Base-by-base conservation (phyloP, 495 filamentous ascomycete genomes). In the Aspergillus steynii region DNA sequence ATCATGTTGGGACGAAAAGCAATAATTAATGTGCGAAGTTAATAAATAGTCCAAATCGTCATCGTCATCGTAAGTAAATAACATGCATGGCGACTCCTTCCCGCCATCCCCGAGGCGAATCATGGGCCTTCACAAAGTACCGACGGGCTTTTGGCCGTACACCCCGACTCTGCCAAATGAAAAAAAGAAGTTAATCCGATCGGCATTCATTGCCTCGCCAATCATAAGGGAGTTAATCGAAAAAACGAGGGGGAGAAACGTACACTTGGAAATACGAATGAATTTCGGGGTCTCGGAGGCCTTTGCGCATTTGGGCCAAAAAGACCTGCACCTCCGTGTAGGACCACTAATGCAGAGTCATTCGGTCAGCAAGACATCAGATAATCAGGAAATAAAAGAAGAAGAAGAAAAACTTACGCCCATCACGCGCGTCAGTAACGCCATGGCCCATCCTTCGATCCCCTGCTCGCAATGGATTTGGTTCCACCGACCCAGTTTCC, bases 401-500 rank as follows among this genome's bases (percentile, higher is more conserved):
- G 15, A 53, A 10, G 34, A 46, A 60, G 48, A 32, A 25, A 25
- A 49, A 65, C 73, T 68, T 58, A 71, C 71, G 50, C 76, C 75
- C 53, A 85, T 75, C 0, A 83, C 79, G 42, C 84, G 80, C 0
- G 85, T 90, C 61, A 88, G 76, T 14, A 87, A 80, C 10, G 84
- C 85, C 50, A 88, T 70, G 2, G 72, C 75, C 66, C 80, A 84
- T 6, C 79, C 77, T 45, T 77, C 86, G 60, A 88, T 83, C 4
- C 86, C 84, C 63, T 86, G 77, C 50, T 87, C 71, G 15, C 87
- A 85, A 63, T 88, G 82, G 2, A 86, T 62, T 46, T 85, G 65
- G 55, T 88, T 86, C 50, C 82, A 86, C 60, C 79, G 75, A 64
- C 88, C 88, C 27, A 90, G 83, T 61, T 83, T 80, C 68, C 88